Conservation (phyloP, 768 basidiomycete species). For the Termitomyces bulborhizus region DNA sequence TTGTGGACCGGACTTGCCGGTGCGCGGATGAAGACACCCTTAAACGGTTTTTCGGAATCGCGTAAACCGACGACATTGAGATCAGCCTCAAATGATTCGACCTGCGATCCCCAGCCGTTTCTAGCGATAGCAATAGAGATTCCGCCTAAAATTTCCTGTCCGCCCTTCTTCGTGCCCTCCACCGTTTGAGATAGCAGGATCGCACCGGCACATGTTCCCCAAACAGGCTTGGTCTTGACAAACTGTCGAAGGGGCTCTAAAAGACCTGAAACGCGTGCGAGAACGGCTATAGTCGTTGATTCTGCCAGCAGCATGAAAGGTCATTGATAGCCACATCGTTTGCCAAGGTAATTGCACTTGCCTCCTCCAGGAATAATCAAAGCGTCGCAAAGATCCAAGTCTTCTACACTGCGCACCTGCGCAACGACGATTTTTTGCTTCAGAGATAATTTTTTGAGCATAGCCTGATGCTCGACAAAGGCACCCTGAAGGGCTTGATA, state of each 20-base stretch:
- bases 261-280: slow-evolving; percentile 68
- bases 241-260: slow-evolving; percentile 76
- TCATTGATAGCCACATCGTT: not conserved
- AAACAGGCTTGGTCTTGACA: slow-evolving; percentile 67
- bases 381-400: slow-evolving; percentile 72
- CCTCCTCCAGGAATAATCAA: slow-evolving; percentile 94
- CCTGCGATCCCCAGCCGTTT: slow-evolving; percentile 93
- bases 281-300: slow-evolving; percentile 85
- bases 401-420: slow-evolving; percentile 69
- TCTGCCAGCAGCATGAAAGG: slow-evolving; percentile 36
- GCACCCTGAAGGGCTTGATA: slow-evolving; percentile 84
- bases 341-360: slow-evolving; percentile 19
- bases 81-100: slow-evolving; percentile 87
- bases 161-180: slow-evolving; percentile 76
- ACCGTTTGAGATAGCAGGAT: slow-evolving; percentile 77
- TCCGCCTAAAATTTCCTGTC: slow-evolving; percentile 81
- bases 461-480: slow-evolving; percentile 79
- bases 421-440: slow-evolving; percentile 38
- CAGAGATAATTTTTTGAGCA: slow-evolving; percentile 52
- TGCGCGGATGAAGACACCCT: slow-evolving; percentile 90
- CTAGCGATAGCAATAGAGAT: slow-evolving; percentile 75
- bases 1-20: slow-evolving; percentile 46
- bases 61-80: slow-evolving; percentile 59
- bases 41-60: slow-evolving; percentile 57
- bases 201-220: slow-evolving; percentile 96